A percentile compares a stretch with the other conserved stretches of the same genome.
phyloP scores from a whole-genome alignment of 208 protist species.

The Porcisia hertigi region DNA sequence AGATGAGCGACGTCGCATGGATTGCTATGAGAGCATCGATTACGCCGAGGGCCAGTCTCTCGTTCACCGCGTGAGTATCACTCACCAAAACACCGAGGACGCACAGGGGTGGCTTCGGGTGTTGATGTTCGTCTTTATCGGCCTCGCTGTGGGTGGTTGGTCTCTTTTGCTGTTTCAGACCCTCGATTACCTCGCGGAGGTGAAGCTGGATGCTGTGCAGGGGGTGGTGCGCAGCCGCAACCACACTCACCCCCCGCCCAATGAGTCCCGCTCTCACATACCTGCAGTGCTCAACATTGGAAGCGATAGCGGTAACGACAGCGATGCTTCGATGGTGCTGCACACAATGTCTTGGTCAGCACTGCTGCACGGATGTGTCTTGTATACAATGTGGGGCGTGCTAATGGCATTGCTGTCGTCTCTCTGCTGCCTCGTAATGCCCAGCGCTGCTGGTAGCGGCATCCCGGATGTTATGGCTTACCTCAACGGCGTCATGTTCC shows the following conservation, averaged over 20 bases:
- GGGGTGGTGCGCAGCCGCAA: slow-evolving; percentile 29
- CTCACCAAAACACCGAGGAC: slow-evolving; percentile 16
- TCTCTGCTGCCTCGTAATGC: slow-evolving; percentile 74
- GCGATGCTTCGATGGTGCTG: slow-evolving; percentile 10
- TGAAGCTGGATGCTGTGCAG: slow-evolving; percentile 46
- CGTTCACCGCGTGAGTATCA: slow-evolving; percentile 42
- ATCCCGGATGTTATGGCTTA: slow-evolving; percentile 89
- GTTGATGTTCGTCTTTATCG: slow-evolving; percentile 62
- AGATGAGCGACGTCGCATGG: slow-evolving; percentile 71
- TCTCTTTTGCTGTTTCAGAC: slow-evolving; percentile 75
- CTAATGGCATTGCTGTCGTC: slow-evolving; percentile 57
- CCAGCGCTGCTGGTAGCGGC: slow-evolving; percentile 71
- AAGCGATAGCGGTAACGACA: neutral
- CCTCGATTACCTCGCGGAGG: slow-evolving; percentile 52
- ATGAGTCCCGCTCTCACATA: neutral
- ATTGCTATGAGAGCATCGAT: slow-evolving; percentile 82
- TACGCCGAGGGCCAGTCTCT: slow-evolving; percentile 63
- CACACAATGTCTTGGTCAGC: slow-evolving; percentile 29
- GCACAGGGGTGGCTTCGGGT: slow-evolving; percentile 57
- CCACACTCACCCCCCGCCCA: neutral
- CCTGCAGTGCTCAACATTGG: neutral
- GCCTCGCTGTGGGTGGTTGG: slow-evolving; percentile 59
- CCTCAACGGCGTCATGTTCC: slow-evolving; percentile 89
- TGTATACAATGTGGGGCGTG: slow-evolving; percentile 45
- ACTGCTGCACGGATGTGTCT: slow-evolving; percentile 34